A percentile compares a stretch with the other conserved stretches of the same genome.
Conservation (phyloP, 148 eudicot species). For the Chenopodium suecicum region DNA sequence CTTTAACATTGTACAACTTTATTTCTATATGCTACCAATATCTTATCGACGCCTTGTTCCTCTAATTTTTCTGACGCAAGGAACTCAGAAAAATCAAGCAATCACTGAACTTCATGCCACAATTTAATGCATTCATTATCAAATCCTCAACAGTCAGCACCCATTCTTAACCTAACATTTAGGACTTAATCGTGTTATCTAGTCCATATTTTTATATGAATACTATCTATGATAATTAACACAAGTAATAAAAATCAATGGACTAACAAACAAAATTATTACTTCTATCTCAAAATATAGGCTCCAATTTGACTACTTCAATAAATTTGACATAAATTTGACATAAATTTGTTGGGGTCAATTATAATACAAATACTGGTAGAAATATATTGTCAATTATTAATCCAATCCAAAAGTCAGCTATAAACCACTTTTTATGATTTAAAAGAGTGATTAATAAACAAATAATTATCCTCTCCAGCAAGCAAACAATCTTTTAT, state of each 20-base stretch:
- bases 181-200: not conserved
- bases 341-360: not conserved
- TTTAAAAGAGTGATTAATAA: not conserved
- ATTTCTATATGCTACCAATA: not conserved
- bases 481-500: not conserved
- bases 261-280: not conserved
- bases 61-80: not conserved
- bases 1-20: not conserved
- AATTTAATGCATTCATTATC: not conserved
- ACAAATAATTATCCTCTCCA: not conserved
- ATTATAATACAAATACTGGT: not conserved
- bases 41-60: not conserved
- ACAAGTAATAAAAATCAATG: not conserved
- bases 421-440: not conserved
- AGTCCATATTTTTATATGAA: not conserved
- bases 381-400: not conserved
- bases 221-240: not conserved
- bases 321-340: not conserved
- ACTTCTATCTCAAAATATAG: not conserved
- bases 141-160: not conserved
- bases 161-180: not conserved
- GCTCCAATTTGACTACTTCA: not conserved
- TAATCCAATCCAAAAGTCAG: not conserved
- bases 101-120: slow-evolving; percentile 3
- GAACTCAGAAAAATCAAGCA: too few species aligned